Conservation (phyloP, 1,139 yeast genomes). For the Yamadazyma membranifaciens region DNA sequence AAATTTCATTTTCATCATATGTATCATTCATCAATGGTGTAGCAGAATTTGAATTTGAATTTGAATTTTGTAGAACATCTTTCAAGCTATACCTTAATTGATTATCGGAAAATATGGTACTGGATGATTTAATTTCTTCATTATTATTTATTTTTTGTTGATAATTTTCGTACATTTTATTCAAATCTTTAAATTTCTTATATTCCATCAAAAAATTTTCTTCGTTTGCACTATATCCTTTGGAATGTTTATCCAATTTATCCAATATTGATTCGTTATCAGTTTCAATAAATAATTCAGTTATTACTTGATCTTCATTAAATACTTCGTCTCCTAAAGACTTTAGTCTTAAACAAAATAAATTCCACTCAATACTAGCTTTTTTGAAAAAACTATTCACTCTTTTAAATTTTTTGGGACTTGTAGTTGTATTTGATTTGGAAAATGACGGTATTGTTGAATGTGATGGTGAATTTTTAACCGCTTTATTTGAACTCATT, state of each 20-base stretch:
- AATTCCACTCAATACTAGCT: conserved; percentile 34
- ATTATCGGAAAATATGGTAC: conserved; percentile 20
- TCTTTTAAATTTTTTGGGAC: conserved; percentile 13
- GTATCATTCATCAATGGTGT: conserved; percentile 6
- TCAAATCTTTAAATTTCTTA: conserved; percentile 33
- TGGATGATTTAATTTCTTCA: conserved; percentile 22
- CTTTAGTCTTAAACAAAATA: conserved; percentile 31
- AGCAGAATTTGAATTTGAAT: conserved; percentile 3
- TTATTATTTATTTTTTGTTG: conserved; percentile 11
- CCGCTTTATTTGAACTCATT: conserved; percentile 4
- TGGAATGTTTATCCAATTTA: conserved; percentile 19
- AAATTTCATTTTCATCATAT: conserved; percentile 6
- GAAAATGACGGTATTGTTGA: conserved; percentile 6
- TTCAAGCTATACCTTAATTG: conserved; percentile 20
- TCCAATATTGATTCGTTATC: conserved; percentile 28
- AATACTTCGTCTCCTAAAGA: conserved; percentile 44
- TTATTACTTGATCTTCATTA: conserved; percentile 39
- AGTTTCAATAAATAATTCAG: conserved; percentile 41
- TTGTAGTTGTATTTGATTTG: background rate
- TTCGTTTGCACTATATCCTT: conserved; percentile 29
- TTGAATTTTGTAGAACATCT: conserved; percentile 26
- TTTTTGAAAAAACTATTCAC: conserved; percentile 26
- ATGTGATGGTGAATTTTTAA: conserved; percentile 5
- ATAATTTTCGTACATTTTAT: conserved; percentile 30
- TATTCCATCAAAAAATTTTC: conserved; percentile 35